Percentiles rank a stretch among this genome's conserved stretches.
These are phyloP conservation scores for Mastigamoeba balamuthi DNA, from an alignment of 78 protist genomes.

Conservation along the genomic window DNA sequence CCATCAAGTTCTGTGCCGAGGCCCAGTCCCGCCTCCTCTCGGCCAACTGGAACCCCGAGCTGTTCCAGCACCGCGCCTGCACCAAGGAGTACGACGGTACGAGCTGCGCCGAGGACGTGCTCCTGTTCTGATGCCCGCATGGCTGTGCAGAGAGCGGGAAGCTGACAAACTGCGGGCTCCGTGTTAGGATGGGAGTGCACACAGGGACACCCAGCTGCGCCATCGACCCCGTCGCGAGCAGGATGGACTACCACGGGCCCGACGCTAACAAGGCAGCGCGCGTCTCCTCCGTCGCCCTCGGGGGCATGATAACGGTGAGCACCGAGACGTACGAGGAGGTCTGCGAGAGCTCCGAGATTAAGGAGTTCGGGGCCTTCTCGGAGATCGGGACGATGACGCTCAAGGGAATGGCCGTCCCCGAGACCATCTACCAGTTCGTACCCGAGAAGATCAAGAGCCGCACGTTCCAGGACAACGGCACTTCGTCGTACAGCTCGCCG, in stretches of 20 bases:
- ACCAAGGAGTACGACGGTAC: neutral
- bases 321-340: neutral
- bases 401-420: neutral
- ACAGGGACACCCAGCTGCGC: neutral
- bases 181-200: slow-evolving; percentile 5
- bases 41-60: slow-evolving; percentile 18
- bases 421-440: neutral
- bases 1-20: neutral
- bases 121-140: neutral
- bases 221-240: neutral
- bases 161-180: neutral
- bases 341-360: neutral
- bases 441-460: neutral
- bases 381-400: neutral
- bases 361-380: neutral
- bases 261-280: neutral
- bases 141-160: neutral
- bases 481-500: too few species aligned
- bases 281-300: neutral
- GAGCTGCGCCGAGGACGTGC: neutral
- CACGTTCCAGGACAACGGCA: neutral
- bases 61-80: neutral
- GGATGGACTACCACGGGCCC: neutral
- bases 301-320: neutral
- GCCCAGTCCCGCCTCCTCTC: neutral